Evolutionary conservation across 1,139 yeast genomes (phyloP).

Genomic region (Suhomyces wounanorum): DNA sequence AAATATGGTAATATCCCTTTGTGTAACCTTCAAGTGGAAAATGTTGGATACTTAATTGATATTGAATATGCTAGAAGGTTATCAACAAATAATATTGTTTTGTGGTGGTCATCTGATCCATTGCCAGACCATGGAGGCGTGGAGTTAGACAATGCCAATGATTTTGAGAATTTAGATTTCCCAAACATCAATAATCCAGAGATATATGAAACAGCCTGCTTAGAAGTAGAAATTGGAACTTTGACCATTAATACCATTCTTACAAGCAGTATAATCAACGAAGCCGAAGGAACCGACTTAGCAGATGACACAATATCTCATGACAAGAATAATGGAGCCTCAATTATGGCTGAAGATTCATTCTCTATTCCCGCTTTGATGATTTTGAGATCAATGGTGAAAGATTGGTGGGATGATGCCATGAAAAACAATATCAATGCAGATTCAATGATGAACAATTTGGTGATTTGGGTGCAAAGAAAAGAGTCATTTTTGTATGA

Average conservation of each 20-base stretch:
- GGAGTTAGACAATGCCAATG: constrained; percentile 59
- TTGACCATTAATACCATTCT: constrained; percentile 82
- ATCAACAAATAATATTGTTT: constrained; percentile 61
- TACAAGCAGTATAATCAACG: constrained; percentile 80
- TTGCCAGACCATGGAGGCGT: constrained; percentile 86
- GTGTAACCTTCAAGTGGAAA: constrained; percentile 78
- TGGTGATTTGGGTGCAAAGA: constrained; percentile 86
- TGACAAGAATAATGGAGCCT: constrained; percentile 48
- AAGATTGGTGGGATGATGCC: constrained; percentile 95
- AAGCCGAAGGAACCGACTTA: constrained; percentile 85
- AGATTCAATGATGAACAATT: constrained; percentile 79
- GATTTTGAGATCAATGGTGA: constrained; percentile 73
- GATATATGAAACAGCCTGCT: constrained; percentile 72
- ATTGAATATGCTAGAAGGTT: constrained; percentile 82
- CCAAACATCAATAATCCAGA: constrained; percentile 81
- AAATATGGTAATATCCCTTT: constrained; percentile 80
- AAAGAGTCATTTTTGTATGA: constrained; percentile 75
- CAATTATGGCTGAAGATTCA: constrained; percentile 70
- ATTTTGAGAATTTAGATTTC: constrained; percentile 64
- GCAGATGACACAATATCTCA: constrained; percentile 54
- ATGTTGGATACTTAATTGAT: constrained; percentile 79
- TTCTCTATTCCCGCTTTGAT: constrained; percentile 77
- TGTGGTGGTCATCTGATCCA: constrained; percentile 93
- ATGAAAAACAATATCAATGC: constrained; percentile 68
- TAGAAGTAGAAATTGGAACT: constrained; percentile 80